Base-by-base conservation (phyloP, 805 yeast species). In the Ogataea parapolymorpha region DNA sequence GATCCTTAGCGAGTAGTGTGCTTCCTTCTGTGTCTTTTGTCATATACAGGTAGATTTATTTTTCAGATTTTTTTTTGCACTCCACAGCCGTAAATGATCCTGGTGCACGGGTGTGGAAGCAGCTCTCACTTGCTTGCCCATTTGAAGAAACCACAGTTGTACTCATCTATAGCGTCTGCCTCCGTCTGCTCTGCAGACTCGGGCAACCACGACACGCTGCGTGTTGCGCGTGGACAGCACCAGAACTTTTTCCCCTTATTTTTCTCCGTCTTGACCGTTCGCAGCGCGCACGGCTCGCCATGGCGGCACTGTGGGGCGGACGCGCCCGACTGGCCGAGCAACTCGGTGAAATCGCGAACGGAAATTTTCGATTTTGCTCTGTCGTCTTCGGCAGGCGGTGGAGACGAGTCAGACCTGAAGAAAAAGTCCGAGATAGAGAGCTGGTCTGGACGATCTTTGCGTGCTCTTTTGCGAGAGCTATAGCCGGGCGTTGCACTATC, bases 181-280 rank as follows among this genome's bases (percentile, higher is more conserved):
- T 37, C 17, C 17, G 10, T 5, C 4, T 6, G 30, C 10, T 29
- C 25, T 11, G 18, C 29, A 11, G 6, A 11, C 3, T 33, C 44
- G 2, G 26, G 22, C 2, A 41, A 25, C 66, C 65, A 61, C 2
- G 54, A 39, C 6, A 48, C 57, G 12, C 44, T 43, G 27, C 39
- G 46, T 1, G 55, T 50, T 2, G 68, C 64, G 44, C 66, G 61
- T 0, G 65, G 45, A 53, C 83, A 78, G 16, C 74, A 66, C 82
- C 82, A 78, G 48, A 78, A 78, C 46, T 70, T 73, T 39, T 62
- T 66, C 0, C 82, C 82, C 27, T 63, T 69, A 42, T 72, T 73
- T 18, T 61, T 56, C 6, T 55, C 51, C 1, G 73, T 71, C 48
- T 58, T 67, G 0, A 79, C 75, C 0, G 76, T 68, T 45, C 71